Conservation (phyloP, 345 rosid genomes). For the Cardamine occulta region DNA sequence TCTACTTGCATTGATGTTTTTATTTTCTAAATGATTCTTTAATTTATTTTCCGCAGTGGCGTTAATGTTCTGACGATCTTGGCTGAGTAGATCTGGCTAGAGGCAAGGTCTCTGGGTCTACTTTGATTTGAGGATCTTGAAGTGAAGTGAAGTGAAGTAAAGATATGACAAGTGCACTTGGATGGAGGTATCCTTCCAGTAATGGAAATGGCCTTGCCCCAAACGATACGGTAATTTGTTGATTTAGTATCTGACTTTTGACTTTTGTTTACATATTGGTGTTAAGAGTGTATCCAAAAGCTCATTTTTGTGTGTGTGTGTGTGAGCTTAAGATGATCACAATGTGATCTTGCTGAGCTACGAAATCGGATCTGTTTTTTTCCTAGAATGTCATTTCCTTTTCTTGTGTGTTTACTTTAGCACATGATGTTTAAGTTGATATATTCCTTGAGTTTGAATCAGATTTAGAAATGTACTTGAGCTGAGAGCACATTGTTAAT, state of each 20-base stretch:
- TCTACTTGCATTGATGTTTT: no score
- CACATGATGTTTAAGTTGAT: constrained; percentile 3
- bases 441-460: neutral
- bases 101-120: constrained; percentile 46
- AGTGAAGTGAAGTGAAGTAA: constrained; percentile 39
- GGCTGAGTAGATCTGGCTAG: constrained; percentile 63
- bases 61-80: constrained; percentile 66
- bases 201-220: constrained; percentile 77
- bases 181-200: constrained; percentile 82
- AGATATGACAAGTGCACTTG: constrained; percentile 72
- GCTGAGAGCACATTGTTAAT: constrained; percentile 1
- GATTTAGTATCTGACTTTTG: neutral
- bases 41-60: constrained; percentile 47
- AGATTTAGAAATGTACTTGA: neutral
- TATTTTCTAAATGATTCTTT: neutral
- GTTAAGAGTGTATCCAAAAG: neutral
- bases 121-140: constrained; percentile 45
- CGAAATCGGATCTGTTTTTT: constrained; percentile 15
- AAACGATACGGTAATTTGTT: constrained; percentile 60
- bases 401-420: neutral
- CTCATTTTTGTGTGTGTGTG: neutral
- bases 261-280: neutral
- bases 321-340: neutral
- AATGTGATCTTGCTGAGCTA: constrained; percentile 1
- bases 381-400: neutral